Evolutionary conservation across 1,139 yeast species (phyloP).

Genomic region (Candida sp.): DNA sequence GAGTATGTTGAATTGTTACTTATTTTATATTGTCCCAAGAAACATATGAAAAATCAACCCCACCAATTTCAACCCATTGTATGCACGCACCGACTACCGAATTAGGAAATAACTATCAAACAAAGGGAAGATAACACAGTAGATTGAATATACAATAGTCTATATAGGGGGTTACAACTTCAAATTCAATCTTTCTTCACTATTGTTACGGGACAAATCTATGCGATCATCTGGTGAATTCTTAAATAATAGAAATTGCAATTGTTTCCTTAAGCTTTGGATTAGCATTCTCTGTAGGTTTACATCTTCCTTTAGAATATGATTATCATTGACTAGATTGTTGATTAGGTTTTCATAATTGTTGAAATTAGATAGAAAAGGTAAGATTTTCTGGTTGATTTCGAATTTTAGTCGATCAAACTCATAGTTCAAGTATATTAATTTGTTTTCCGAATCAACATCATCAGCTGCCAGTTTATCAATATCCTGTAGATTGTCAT

Average conservation of each 20-base stretch:
- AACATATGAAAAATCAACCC: not conserved
- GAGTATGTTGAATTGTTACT: not conserved
- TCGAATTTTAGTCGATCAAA: constrained; percentile 40
- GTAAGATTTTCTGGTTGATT: constrained; percentile 38
- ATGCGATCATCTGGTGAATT: constrained; percentile 14
- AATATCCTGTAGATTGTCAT: constrained; percentile 46
- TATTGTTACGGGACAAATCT: constrained; percentile 2
- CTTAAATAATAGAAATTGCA: constrained; percentile 46
- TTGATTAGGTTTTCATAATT: constrained; percentile 35
- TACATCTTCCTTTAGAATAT: constrained; percentile 47
- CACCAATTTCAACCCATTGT: not conserved
- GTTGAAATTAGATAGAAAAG: constrained; percentile 29
- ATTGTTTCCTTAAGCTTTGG: constrained; percentile 47
- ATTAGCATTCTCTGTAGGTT: constrained; percentile 43
- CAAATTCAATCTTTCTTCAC: constrained; percentile 33
- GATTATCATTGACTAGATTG: constrained; percentile 40
- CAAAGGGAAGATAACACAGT: constrained; percentile 1
- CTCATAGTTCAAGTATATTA: constrained; percentile 34
- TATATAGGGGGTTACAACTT: constrained; percentile 13
- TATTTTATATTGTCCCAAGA: not conserved
- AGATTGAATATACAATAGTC: too few species aligned
- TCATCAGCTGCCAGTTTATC: constrained; percentile 14
- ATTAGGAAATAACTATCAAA: not conserved
- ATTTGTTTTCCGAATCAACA: constrained; percentile 25
- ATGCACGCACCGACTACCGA: not conserved